A percentile compares a stretch with the other conserved stretches of the same genome.
Evolutionary conservation across 2,329 filamentous ascomycete genomes (phyloP).

Genomic region (Trichoderma koningii): DNA sequence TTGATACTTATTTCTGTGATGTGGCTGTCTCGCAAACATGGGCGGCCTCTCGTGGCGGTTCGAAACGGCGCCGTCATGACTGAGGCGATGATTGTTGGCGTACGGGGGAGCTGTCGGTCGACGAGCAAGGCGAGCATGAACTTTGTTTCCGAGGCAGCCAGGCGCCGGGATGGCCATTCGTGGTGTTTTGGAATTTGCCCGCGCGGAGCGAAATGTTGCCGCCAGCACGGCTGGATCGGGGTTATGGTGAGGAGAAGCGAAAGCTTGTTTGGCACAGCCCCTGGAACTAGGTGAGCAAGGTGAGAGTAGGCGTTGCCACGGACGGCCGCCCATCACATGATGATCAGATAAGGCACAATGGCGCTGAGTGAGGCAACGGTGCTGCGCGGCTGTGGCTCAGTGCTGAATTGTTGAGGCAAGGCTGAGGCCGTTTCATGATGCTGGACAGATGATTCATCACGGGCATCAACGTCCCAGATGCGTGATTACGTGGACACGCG

Average conservation of each 20-base stretch:
- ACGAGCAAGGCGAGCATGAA: background rate
- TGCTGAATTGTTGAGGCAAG: background rate
- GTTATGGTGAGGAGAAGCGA: background rate
- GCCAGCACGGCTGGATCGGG: conserved; percentile 3
- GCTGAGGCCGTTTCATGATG: conserved; percentile 9
- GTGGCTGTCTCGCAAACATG: conserved; percentile 14
- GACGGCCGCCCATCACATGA: conserved; percentile 25
- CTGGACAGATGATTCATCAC: background rate
- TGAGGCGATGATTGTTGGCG: background rate
- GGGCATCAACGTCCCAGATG: background rate
- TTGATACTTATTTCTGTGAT: background rate
- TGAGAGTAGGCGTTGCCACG: conserved; percentile 2
- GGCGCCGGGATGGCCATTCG: background rate
- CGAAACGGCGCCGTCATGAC: background rate
- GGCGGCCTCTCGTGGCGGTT: conserved; percentile 26
- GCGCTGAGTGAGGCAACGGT: background rate
- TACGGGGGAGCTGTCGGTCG: no score
- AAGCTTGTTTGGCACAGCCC: conserved; percentile 24
- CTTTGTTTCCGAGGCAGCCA: background rate
- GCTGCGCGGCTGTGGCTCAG: no score
- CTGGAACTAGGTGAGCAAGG: conserved; percentile 1
- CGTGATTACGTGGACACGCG: conserved; percentile 19
- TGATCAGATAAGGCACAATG: conserved; percentile 19
- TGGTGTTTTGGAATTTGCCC: conserved; percentile 6
- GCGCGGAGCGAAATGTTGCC: background rate